These are phyloP conservation scores for Silybum marianum DNA, from an alignment of 129 eudicot species.

Conservation along the genomic window DNA sequence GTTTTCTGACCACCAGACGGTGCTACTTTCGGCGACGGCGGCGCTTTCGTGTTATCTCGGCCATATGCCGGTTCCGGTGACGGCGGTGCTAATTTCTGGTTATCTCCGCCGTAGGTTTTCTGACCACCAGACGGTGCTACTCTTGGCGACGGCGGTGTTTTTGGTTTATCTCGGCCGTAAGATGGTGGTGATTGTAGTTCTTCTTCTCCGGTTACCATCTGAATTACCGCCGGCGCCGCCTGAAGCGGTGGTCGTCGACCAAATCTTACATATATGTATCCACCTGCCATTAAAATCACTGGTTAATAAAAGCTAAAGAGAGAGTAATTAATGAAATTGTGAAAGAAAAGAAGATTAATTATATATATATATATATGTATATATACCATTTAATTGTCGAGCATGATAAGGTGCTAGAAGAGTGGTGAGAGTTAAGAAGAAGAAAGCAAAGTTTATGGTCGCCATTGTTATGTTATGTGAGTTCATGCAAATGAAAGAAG, in stretches of 20 bases:
- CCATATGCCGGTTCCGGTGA: neutral
- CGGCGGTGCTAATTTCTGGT: neutral
- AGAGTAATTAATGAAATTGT: neutral
- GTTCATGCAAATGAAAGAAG: neutral
- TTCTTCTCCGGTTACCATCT: constrained; percentile 9
- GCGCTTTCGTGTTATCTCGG: neutral
- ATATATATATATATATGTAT: neutral
- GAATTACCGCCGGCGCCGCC: neutral
- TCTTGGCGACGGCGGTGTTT: constrained; percentile 2
- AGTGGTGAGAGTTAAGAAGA: constrained; percentile 7
- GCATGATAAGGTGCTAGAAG: constrained; percentile 24
- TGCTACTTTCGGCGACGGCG: neutral
- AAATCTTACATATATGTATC: neutral
- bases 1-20: neutral
- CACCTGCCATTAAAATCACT: constrained; percentile 5
- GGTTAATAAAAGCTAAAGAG: neutral
- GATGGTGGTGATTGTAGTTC: neutral
- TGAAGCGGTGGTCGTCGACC: neutral
- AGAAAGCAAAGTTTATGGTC: constrained; percentile 17
- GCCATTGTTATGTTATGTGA: neutral
- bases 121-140: constrained; percentile 2
- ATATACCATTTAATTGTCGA: constrained; percentile 18
- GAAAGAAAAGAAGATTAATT: neutral
- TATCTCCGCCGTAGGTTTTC: neutral
- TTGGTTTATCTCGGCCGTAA: neutral